Conservation (phyloP, 116 monocot genomes). For the Dioscorea cayenensis region DNA sequence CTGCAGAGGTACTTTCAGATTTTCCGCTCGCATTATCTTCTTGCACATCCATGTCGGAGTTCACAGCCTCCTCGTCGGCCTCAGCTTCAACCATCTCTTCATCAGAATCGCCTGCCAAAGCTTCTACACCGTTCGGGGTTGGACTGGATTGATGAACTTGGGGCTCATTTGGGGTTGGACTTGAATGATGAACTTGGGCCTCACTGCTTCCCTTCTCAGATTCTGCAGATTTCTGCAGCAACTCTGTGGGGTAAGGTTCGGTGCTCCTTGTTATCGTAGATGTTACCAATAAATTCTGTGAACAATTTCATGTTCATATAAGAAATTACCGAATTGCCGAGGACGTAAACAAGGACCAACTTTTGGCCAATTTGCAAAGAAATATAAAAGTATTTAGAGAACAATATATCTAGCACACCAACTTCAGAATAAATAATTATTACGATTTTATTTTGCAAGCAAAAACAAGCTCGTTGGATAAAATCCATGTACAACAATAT, state of each 20-base stretch:
- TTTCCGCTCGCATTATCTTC: not conserved
- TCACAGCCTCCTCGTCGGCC: constrained; percentile 19
- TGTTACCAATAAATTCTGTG: constrained; percentile 75
- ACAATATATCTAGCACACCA: no score
- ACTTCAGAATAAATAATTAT: no score
- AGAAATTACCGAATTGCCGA: no score
- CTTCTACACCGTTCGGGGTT: constrained; percentile 33
- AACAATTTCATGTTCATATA: not conserved
- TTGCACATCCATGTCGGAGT: constrained; percentile 1
- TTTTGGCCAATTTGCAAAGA: no score
- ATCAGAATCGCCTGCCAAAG: constrained; percentile 32
- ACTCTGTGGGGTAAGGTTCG: constrained; percentile 44
- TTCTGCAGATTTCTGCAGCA: constrained; percentile 7
- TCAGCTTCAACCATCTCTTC: constrained; percentile 77
- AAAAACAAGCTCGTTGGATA: no score
- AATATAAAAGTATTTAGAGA: no score
- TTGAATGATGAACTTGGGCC: constrained; percentile 1
- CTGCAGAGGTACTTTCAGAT: not conserved
- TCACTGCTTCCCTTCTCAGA: constrained; percentile 7
- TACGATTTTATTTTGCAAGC: no score
- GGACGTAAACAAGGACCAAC: no score
- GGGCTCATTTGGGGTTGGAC: constrained; percentile 21
- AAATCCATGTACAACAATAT: no score
- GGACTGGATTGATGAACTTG: constrained; percentile 3
- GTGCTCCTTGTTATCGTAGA: constrained; percentile 43